Evolutionary conservation across 2,329 filamentous ascomycete genomes (phyloP).

Genomic region (Colletotrichum sp.): DNA sequence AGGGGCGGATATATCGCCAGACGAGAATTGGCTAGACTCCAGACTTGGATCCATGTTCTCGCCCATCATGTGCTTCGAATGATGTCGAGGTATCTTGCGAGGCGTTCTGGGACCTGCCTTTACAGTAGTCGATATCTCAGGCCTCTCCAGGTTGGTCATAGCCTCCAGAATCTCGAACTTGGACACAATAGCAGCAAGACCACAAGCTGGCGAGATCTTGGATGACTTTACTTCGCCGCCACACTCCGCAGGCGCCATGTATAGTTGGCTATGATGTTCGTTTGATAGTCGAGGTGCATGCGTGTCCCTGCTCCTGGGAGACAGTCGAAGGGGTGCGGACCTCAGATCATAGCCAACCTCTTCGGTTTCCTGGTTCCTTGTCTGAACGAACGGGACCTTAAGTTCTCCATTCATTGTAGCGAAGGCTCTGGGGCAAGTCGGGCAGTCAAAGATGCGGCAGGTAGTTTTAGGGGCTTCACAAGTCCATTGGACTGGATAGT

Average conservation of each 20-base stretch:
- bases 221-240: not conserved
- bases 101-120: not conserved
- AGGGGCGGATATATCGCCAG: not conserved
- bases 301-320: not conserved
- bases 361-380: not conserved
- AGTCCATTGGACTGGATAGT: not conserved
- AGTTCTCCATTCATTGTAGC: not conserved
- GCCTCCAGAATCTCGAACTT: constrained; percentile 9
- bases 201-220: not conserved
- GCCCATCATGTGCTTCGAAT: not conserved
- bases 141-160: not conserved
- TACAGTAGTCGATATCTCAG: not conserved
- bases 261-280: not conserved
- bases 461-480: not conserved
- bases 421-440: not conserved
- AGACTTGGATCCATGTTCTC: not conserved
- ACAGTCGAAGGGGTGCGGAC: not conserved
- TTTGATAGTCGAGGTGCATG: not conserved
- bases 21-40: not conserved
- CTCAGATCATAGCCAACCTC: not conserved
- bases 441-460: not conserved
- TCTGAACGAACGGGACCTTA: not conserved
- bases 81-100: not conserved
- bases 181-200: constrained; percentile 8
- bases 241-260: not conserved